Evolutionary conservation across 1,284 basidiomycete species (phyloP).

Genomic region (Peniophora sp.): DNA sequence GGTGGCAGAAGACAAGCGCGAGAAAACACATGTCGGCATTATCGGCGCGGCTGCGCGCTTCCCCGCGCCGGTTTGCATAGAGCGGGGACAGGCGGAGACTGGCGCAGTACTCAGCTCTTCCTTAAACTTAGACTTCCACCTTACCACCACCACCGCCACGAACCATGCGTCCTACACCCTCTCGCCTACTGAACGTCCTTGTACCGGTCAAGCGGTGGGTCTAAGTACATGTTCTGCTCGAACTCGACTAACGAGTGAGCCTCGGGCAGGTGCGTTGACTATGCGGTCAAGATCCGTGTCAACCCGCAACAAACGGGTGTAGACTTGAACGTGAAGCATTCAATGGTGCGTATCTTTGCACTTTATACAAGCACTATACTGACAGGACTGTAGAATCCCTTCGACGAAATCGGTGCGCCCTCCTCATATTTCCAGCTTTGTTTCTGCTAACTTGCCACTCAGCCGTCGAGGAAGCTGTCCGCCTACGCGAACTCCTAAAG

Average conservation of each 20-base stretch:
- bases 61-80: no score
- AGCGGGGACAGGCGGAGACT: no score
- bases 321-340: conserved; percentile 94
- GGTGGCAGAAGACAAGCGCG: no score
- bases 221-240: conserved; percentile 20
- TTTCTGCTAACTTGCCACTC: conserved; percentile 3
- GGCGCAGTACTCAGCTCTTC: no score
- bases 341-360: conserved; percentile 62
- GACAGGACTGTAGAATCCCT: conserved; percentile 67
- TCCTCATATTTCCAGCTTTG: background rate
- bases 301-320: conserved; percentile 88
- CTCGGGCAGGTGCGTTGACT: conserved; percentile 54
- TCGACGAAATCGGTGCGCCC: conserved; percentile 87
- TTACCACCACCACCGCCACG: background rate
- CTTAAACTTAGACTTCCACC: no score
- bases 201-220: conserved; percentile 85
- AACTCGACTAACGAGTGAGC: conserved; percentile 2
- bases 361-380: background rate
- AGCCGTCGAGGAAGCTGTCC: conserved; percentile 98
- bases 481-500: conserved; percentile 79
- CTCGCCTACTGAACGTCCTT: conserved; percentile 76
- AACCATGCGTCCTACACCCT: conserved; percentile 46
- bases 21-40: no score
- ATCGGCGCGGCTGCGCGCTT: no score
- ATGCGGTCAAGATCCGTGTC: conserved; percentile 91